Conservation (phyloP, 139 green algal species). For the Trebouxia sp. region DNA sequence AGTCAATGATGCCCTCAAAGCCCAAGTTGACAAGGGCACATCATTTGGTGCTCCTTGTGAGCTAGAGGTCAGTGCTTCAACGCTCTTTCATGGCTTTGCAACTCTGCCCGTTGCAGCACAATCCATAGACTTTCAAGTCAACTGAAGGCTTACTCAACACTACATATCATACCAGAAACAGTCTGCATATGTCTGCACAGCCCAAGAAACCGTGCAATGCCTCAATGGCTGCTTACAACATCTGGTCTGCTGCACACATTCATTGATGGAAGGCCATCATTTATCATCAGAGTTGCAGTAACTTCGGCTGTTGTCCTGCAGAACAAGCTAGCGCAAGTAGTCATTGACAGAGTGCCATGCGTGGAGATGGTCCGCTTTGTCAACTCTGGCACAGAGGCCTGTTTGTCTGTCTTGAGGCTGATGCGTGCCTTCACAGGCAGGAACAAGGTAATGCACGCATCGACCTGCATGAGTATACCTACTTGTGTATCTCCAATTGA, state of each 20-base stretch:
- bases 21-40: slow-evolving; percentile 95
- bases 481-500: no score
- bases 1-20: slow-evolving; percentile 89
- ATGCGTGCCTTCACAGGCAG: slow-evolving; percentile 97
- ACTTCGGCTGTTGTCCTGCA: slow-evolving; percentile 43
- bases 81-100: neutral
- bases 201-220: neutral
- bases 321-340: slow-evolving; percentile 96
- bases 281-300: no score
- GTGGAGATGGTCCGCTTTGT: slow-evolving; percentile 99
- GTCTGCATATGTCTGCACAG: neutral
- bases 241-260: neutral
- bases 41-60: slow-evolving; percentile 96
- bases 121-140: no score
- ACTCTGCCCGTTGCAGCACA: no score
- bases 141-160: no score
- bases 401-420: slow-evolving; percentile 95
- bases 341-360: slow-evolving; percentile 95
- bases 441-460: slow-evolving; percentile 78
- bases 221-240: neutral
- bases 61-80: slow-evolving; percentile 78
- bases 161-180: no score
- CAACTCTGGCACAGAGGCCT: slow-evolving; percentile 97
- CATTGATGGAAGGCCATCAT: neutral
- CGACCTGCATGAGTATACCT: neutral